These are phyloP conservation scores for Euphorbia pulcherrima DNA, from an alignment of 345 rosid species.

Conservation along the genomic window DNA sequence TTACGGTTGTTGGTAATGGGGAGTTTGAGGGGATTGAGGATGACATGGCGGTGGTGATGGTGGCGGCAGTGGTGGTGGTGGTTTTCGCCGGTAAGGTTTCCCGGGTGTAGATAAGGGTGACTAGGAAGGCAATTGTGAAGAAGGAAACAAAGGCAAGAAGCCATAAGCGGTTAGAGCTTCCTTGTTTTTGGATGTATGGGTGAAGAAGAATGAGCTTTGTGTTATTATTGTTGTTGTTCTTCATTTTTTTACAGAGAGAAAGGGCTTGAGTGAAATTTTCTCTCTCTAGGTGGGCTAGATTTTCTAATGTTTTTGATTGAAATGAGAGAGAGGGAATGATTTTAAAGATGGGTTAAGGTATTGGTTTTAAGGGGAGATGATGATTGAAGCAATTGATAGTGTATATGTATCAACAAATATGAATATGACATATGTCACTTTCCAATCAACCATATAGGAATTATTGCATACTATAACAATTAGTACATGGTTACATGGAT, in stretches of 20 bases:
- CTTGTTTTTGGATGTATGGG: slow-evolving; percentile 90
- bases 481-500: no score
- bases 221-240: slow-evolving; percentile 61
- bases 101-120: slow-evolving; percentile 72
- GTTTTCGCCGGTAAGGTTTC: slow-evolving; percentile 40
- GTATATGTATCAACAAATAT: no score
- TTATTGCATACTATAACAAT: no score
- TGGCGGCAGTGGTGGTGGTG: no score
- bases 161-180: slow-evolving; percentile 75
- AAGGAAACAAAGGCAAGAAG: slow-evolving; percentile 74
- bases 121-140: slow-evolving; percentile 76
- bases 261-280: background rate
- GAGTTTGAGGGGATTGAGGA: slow-evolving; percentile 24
- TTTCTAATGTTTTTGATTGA: slow-evolving; percentile 26
- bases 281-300: slow-evolving; percentile 20
- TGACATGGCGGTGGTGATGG: slow-evolving; percentile 21
- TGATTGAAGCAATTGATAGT: no score
- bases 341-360: slow-evolving; percentile 27
- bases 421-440: no score
- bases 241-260: slow-evolving; percentile 38
- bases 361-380: slow-evolving; percentile 6
- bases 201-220: slow-evolving; percentile 91
- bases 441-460: no score
- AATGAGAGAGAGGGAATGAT: slow-evolving; percentile 34
- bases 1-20: slow-evolving; percentile 50